phyloP scores from a whole-genome alignment of 2,329 filamentous ascomycete species.

The Trichoderma semiorbis region DNA sequence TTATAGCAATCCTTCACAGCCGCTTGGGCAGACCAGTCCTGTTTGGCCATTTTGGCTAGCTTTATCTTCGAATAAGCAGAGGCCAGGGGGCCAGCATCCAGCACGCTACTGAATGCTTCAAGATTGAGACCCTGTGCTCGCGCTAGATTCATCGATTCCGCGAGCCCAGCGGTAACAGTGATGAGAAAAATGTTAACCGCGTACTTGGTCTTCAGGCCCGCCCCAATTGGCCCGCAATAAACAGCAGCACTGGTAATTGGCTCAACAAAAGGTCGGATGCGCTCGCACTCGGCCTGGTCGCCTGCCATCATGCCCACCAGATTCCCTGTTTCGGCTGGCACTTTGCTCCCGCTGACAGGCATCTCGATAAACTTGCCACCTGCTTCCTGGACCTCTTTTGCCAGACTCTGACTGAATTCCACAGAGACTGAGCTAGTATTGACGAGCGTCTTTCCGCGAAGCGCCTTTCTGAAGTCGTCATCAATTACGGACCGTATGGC shows the following conservation, averaged over 20 bases:
- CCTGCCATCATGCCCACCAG: slow-evolving; percentile 35
- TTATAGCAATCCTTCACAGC: slow-evolving; percentile 32
- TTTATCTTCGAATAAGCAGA: slow-evolving; percentile 31
- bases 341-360: slow-evolving; percentile 35
- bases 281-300: slow-evolving; percentile 25
- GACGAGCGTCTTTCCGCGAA: slow-evolving; percentile 32
- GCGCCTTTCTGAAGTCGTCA: slow-evolving; percentile 23
- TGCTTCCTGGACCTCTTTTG: slow-evolving; percentile 22
- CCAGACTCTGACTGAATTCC: slow-evolving; percentile 26
- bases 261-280: slow-evolving; percentile 24
- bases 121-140: slow-evolving; percentile 31
- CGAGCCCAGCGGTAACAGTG: slow-evolving; percentile 31
- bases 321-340: slow-evolving; percentile 32
- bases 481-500: slow-evolving; percentile 27
- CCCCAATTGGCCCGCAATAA: slow-evolving; percentile 34
- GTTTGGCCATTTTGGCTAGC: slow-evolving; percentile 28
- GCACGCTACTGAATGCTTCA: slow-evolving; percentile 28
- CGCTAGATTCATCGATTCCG: slow-evolving; percentile 33
- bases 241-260: slow-evolving; percentile 30
- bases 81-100: slow-evolving; percentile 31
- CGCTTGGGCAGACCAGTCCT: slow-evolving; percentile 32
- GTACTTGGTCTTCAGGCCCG: slow-evolving; percentile 32
- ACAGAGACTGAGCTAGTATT: slow-evolving; percentile 32
- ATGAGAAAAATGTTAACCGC: slow-evolving; percentile 32
- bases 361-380: slow-evolving; percentile 34